These are phyloP conservation scores for Petunia secreta DNA, from an alignment of 257 asterid genomes.

Conservation along the genomic window DNA sequence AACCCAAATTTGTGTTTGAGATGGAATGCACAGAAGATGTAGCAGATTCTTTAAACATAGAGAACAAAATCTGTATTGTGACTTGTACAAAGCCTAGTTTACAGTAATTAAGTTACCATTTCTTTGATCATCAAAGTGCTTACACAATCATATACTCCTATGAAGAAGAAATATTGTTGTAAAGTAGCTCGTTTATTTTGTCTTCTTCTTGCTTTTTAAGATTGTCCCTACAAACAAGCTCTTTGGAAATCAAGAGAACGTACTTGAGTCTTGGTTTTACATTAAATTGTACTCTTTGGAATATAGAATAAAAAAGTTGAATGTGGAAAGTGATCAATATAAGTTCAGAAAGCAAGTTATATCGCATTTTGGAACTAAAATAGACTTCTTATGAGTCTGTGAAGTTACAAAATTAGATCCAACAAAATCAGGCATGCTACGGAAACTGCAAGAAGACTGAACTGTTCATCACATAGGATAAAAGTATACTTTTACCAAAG, in stretches of 20 bases:
- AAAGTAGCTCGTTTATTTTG: background rate
- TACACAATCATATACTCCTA: background rate
- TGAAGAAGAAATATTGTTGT: background rate
- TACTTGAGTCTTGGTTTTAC: too few relatives aligned
- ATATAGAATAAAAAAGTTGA: too few relatives aligned
- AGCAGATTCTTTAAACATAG: background rate
- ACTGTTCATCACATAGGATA: background rate
- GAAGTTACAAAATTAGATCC: background rate
- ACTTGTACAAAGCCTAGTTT: background rate
- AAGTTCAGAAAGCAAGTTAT: too few relatives aligned
- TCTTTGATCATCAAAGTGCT: background rate
- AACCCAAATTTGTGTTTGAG: background rate
- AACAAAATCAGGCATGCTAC: background rate
- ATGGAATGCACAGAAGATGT: background rate
- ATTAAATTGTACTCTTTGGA: too few relatives aligned
- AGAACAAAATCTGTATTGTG: background rate
- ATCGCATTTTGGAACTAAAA: background rate
- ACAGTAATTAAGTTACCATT: too few relatives aligned
- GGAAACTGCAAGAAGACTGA: background rate
- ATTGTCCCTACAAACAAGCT: background rate
- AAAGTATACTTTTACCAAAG: background rate
- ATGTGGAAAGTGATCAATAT: too few relatives aligned
- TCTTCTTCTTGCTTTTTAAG: background rate
- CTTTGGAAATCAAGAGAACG: too few relatives aligned
- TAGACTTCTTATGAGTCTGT: background rate